Evolutionary conservation across 495 filamentous ascomycete genomes (phyloP), one percentile per base, ranked within the genome.

Genomic region (Aspergillus cristatus): DNA sequence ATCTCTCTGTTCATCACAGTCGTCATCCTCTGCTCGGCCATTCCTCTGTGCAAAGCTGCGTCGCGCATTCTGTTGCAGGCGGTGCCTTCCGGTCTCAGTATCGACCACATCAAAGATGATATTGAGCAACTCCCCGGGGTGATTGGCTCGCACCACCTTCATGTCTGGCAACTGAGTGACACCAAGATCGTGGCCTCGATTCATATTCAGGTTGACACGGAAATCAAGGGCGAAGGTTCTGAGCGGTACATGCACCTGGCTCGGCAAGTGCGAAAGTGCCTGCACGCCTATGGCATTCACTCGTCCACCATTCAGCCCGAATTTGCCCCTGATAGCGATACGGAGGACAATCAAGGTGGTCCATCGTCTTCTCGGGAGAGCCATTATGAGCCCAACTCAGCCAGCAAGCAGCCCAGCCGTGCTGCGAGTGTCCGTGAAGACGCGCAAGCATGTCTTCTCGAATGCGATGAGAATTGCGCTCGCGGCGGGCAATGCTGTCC

Each of bases 231-330:
- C 47, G 76, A 78, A 30, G 78, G 79, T 5, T 82, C 76, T 1
- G 80, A 81, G 54, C 71, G 78, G 37, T 98, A 95, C 54, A 98
- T 97, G 93, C 70, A 76, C 34, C 76, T 98, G 20, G 86, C 87
- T 8, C 74, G 71, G 33, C 76, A 76, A 40, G 81, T 93, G 14
- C 70, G 88, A 11, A 76, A 74, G 26, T 98, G 91, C 55, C 74
- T 98, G 13, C 91, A 97, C 52, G 91, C 78, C 12, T 94, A 94
- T 47, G 91, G 91, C 11, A 96, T 98, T 43, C 91, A 97, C 62
- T 91, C 84, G n/a, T 87, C 86, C 3, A 98, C 91, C 6, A 96
- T 98, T 45, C 91, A 98, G 62, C 93, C 93, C 2, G 91, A 98
- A 54, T 98, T 91, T 57, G 83, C 81, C 45, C 67, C 76, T 1